These are phyloP conservation scores for Alternaria conjuncta DNA, from an alignment of 2,329 filamentous ascomycete species.

Conservation along the genomic window DNA sequence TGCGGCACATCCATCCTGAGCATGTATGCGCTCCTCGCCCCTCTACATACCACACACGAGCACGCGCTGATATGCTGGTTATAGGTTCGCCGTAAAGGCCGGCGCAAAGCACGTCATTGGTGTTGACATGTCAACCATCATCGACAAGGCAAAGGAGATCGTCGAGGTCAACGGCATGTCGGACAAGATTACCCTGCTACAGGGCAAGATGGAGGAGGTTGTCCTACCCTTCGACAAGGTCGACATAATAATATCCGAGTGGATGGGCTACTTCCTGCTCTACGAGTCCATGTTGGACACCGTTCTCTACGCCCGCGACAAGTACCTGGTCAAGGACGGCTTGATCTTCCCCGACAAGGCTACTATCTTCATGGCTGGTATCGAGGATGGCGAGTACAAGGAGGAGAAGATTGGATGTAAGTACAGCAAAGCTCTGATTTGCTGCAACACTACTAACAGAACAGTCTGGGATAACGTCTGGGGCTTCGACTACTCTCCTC, in stretches of 20 bases:
- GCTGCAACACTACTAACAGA: neutral
- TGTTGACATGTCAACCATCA: slow-evolving; percentile 99
- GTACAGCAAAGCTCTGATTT: neutral
- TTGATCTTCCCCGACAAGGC: slow-evolving; percentile 99
- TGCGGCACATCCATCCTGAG: slow-evolving; percentile 97
- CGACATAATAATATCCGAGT: slow-evolving; percentile 99
- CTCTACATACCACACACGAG: slow-evolving; percentile 16
- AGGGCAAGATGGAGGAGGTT: slow-evolving; percentile 99
- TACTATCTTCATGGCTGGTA: slow-evolving; percentile 94
- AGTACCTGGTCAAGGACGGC: slow-evolving; percentile 83
- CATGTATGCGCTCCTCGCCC: slow-evolving; percentile 71
- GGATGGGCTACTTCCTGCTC: slow-evolving; percentile 99
- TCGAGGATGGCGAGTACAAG: slow-evolving; percentile 99
- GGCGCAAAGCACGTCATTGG: slow-evolving; percentile 98
- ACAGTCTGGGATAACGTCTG: slow-evolving; percentile 99
- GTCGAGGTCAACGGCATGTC: slow-evolving; percentile 89
- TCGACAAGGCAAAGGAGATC: slow-evolving; percentile 97
- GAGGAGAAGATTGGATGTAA: slow-evolving; percentile 99
- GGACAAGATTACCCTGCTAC: slow-evolving; percentile 95
- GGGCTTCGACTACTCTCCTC: slow-evolving; percentile 93
- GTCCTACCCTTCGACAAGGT: slow-evolving; percentile 91
- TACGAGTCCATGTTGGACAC: slow-evolving; percentile 99
- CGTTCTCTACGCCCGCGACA: slow-evolving; percentile 93
- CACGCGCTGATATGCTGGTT: slow-evolving; percentile 26
- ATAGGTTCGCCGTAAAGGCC: slow-evolving; percentile 93